phyloP scores from a whole-genome alignment of 2,329 filamentous ascomycete species.

The Celoporthe dispersa region DNA sequence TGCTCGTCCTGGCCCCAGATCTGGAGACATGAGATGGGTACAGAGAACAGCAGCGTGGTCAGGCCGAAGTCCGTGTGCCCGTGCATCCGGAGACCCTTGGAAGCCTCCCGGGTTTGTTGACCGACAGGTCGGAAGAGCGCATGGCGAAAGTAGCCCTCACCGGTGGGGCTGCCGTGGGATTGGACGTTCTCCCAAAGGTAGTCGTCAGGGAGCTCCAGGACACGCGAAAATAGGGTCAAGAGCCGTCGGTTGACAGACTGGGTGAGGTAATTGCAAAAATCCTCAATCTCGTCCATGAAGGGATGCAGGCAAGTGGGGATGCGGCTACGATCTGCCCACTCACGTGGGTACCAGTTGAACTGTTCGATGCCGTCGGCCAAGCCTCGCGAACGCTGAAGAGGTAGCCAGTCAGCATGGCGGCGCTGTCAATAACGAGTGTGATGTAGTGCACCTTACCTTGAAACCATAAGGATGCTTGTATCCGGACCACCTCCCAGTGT shows the following conservation, averaged over 20 bases:
- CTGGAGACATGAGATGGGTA: conserved; percentile 52
- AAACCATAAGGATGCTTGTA: conserved; percentile 54
- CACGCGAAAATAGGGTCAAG: conserved; percentile 46
- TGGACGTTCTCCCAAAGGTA: conserved; percentile 50
- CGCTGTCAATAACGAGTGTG: background rate
- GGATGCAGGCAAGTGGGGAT: conserved; percentile 51
- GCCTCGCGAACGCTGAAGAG: conserved; percentile 44
- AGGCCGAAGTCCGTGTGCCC: conserved; percentile 54
- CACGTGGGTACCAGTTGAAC: conserved; percentile 56
- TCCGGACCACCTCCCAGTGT: conserved; percentile 53
- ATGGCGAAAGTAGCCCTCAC: conserved; percentile 52
- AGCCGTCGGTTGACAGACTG: conserved; percentile 51
- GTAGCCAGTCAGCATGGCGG: background rate
- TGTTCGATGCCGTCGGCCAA: conserved; percentile 55
- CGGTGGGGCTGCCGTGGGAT: conserved; percentile 46
- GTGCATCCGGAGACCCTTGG: conserved; percentile 48
- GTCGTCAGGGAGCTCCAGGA: conserved; percentile 49
- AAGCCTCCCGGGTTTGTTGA: conserved; percentile 39
- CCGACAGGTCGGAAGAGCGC: conserved; percentile 46
- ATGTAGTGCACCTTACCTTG: conserved; percentile 37
- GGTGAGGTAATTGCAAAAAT: conserved; percentile 46
- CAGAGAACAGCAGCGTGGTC: conserved; percentile 51
- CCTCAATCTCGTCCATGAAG: conserved; percentile 54
- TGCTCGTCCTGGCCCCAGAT: conserved; percentile 48
- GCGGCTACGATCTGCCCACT: conserved; percentile 49